Evolutionary conservation across 2,329 filamentous ascomycete species (phyloP).

Genomic region (Cladosporium colombiae): DNA sequence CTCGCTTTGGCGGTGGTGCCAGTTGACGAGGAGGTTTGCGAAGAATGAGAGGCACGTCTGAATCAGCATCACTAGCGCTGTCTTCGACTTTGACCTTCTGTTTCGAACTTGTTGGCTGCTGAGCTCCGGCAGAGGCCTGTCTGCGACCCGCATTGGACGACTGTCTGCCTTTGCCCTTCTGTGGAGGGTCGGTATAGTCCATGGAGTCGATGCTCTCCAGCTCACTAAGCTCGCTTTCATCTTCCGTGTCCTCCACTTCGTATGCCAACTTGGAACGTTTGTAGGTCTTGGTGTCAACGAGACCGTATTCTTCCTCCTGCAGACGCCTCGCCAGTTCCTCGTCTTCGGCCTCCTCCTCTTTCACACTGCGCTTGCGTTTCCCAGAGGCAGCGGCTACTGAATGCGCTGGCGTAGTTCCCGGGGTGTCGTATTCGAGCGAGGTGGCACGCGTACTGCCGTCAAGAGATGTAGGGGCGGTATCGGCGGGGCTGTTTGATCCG

Average conservation of each 20-base stretch:
- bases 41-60: conserved; percentile 30
- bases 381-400: conserved; percentile 37
- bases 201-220: conserved; percentile 30
- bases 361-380: conserved; percentile 38
- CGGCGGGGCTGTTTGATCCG: conserved; percentile 25
- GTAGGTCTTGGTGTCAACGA: conserved; percentile 20
- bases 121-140: conserved; percentile 23
- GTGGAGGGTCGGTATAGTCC: conserved; percentile 6
- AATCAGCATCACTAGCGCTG: conserved; percentile 41
- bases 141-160: conserved; percentile 15
- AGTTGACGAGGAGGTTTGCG: conserved; percentile 2
- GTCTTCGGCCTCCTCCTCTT: conserved; percentile 35
- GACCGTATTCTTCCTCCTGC: conserved; percentile 40
- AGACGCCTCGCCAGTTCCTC: conserved; percentile 34
- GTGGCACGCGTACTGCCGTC: conserved; percentile 40
- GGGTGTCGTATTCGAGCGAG: conserved; percentile 60
- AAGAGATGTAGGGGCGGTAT: conserved; percentile 23
- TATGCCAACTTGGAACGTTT: conserved; percentile 32
- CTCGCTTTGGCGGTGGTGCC: background rate
- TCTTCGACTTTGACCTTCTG: conserved; percentile 37
- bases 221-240: conserved; percentile 36
- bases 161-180: conserved; percentile 25
- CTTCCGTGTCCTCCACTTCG: conserved; percentile 34
- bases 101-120: conserved; percentile 33
- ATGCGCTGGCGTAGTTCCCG: conserved; percentile 60